phyloP scores from a whole-genome alignment of 148 eudicot species.

The Arctostaphylos glauca region DNA sequence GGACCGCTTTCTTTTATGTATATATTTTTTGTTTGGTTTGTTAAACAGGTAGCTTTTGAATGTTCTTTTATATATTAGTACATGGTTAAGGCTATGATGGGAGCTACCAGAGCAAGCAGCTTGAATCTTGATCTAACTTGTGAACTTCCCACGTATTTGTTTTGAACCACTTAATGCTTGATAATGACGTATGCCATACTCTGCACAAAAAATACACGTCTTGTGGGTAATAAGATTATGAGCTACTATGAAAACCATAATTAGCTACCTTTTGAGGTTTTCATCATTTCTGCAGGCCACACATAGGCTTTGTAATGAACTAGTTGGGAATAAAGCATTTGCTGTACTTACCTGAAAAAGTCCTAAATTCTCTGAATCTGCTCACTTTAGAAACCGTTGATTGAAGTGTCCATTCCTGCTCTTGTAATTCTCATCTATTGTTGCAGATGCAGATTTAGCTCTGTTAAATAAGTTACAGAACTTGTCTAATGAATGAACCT shows the following conservation, averaged over 20 bases:
- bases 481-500: neutral
- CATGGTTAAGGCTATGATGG: neutral
- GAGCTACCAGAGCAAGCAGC: neutral
- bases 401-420: neutral
- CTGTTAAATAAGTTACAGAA: neutral
- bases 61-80: neutral
- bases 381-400: neutral
- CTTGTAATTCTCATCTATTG: neutral
- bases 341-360: neutral
- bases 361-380: neutral
- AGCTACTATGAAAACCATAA: neutral
- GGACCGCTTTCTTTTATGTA: neutral
- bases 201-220: neutral
- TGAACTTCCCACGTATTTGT: neutral
- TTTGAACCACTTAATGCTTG: neutral
- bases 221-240: neutral
- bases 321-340: neutral
- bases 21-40: neutral
- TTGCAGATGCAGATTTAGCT: constrained; percentile 1
- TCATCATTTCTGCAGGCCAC: neutral
- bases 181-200: neutral
- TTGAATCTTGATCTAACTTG: neutral
- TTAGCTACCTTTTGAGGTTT: neutral
- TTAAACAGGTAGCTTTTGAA: neutral
- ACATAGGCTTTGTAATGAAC: neutral